Evolutionary conservation across 148 eudicot species (phyloP).

Genomic region (Chenopodium berlandieri): DNA sequence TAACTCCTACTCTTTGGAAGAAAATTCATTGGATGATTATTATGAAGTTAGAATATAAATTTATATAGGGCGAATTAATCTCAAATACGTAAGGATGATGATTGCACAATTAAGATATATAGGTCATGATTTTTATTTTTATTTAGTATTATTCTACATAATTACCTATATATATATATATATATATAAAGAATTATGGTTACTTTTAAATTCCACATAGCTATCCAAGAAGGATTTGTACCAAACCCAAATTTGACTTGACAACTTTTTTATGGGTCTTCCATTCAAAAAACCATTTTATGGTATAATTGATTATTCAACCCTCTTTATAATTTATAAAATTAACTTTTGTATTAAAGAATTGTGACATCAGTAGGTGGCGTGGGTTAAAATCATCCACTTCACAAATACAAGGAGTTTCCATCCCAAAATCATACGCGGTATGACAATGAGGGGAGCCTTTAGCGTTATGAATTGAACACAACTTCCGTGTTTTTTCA

Average conservation of each 20-base stretch:
- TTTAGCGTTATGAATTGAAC: no score
- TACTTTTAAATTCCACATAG: not conserved
- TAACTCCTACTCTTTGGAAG: not conserved
- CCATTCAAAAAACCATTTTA: not conserved
- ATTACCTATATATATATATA: not conserved
- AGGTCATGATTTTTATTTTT: not conserved
- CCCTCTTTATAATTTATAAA: no score
- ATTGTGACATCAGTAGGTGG: no score
- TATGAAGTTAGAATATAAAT: not conserved
- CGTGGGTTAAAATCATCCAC: no score
- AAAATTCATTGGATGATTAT: not conserved
- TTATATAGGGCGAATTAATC: no score
- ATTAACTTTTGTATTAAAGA: no score
- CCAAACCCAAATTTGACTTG: conserved; percentile 21
- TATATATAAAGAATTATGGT: not conserved
- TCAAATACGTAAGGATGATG: not conserved
- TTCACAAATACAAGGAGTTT: no score
- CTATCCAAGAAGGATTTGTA: conserved; percentile 7
- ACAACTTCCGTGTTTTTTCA: no score
- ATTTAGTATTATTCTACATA: not conserved
- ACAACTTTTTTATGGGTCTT: not conserved
- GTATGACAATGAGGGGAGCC: no score
- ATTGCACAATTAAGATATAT: not conserved
- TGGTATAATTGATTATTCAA: not conserved
- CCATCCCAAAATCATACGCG: no score